phyloP scores from a whole-genome alignment of 768 basidiomycete species.

The Hygrocybe coccinea region DNA sequence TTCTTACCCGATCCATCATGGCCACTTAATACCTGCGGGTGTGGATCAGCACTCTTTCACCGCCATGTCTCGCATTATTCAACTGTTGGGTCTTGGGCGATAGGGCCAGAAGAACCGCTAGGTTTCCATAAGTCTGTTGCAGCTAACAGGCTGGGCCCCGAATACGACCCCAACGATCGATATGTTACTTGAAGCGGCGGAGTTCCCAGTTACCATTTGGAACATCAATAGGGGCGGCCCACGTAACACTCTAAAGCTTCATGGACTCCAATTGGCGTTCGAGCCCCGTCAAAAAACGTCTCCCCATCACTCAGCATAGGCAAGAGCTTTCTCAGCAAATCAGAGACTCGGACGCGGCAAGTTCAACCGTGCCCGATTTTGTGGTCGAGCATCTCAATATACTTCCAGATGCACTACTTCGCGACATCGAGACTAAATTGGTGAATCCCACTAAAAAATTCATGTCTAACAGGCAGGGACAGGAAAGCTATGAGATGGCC shows the following conservation, averaged over 20 bases:
- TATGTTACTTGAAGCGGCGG: too few relatives aligned
- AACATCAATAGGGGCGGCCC: too few relatives aligned
- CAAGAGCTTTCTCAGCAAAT: background rate
- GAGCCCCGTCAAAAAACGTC: background rate
- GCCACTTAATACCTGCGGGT: too few relatives aligned
- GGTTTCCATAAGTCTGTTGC: too few relatives aligned
- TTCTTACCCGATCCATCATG: too few relatives aligned
- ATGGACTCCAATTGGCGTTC: conserved; percentile 1
- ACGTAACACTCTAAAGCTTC: background rate
- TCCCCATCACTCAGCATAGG: background rate
- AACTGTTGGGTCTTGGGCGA: too few relatives aligned
- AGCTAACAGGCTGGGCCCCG: too few relatives aligned
- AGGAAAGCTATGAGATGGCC: background rate
- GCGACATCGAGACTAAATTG: background rate
- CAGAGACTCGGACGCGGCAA: background rate
- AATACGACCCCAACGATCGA: too few relatives aligned
- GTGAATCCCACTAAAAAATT: background rate
- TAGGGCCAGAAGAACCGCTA: too few relatives aligned
- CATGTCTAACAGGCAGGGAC: background rate
- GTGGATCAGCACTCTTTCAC: too few relatives aligned
- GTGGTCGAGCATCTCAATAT: background rate
- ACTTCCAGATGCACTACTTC: background rate
- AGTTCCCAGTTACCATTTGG: too few relatives aligned
- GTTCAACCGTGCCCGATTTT: background rate
- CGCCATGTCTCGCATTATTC: too few relatives aligned